Evolutionary conservation across 106 monocot genomes (phyloP).

Genomic region (Platanthera guangdongensis): DNA sequence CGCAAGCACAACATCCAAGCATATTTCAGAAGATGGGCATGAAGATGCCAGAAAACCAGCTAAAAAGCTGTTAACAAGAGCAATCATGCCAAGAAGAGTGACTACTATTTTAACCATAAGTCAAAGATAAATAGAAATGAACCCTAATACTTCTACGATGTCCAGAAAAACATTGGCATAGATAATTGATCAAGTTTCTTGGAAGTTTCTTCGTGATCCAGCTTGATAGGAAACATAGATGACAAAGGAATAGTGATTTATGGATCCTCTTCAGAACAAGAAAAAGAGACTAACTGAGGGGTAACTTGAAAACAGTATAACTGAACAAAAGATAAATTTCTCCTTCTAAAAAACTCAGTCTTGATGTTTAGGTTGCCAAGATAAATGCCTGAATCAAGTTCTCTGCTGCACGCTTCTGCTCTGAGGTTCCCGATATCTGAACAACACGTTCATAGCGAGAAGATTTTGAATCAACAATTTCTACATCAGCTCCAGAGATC

Average conservation of each 20-base stretch:
- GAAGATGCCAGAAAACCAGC: no score
- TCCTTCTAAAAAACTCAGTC: neutral
- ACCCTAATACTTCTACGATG: slow-evolving; percentile 8
- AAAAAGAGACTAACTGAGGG: neutral
- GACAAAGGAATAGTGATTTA: neutral
- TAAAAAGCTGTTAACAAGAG: no score
- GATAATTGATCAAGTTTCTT: slow-evolving; percentile 3
- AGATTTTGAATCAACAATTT: slow-evolving; percentile 78
- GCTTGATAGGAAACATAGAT: slow-evolving; percentile 2
- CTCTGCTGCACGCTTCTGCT: slow-evolving; percentile 84
- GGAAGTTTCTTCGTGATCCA: slow-evolving; percentile 3
- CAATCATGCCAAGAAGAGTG: no score
- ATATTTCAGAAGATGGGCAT: slow-evolving; percentile 5
- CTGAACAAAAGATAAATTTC: neutral
- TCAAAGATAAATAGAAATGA: no score
- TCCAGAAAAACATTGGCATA: slow-evolving; percentile 4
- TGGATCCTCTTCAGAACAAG: neutral
- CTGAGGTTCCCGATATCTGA: slow-evolving; percentile 72
- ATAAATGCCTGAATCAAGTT: slow-evolving; percentile 95
- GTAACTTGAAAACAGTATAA: neutral
- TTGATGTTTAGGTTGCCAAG: slow-evolving; percentile 54
- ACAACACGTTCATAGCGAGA: slow-evolving; percentile 68
- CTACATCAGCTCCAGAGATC: slow-evolving; percentile 90
- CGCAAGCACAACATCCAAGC: neutral
- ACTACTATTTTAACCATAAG: no score